These are phyloP conservation scores for Candida dubliniensis DNA, from an alignment of 1,139 yeast species.

Conservation along the genomic window DNA sequence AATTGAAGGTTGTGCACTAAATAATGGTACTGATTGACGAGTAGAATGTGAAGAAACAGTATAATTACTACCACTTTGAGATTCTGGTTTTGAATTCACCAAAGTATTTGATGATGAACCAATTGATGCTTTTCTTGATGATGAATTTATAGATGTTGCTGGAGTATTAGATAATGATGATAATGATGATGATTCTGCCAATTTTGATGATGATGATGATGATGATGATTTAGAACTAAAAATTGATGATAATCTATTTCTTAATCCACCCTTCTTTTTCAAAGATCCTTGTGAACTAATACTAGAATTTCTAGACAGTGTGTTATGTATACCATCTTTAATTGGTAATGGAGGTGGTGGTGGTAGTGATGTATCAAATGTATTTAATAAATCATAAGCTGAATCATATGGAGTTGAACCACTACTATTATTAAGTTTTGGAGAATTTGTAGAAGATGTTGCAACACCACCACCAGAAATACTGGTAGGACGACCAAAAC, in stretches of 20 bases:
- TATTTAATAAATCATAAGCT: constrained; percentile 20
- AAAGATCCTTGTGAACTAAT: constrained; percentile 13
- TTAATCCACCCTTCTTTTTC: constrained; percentile 28
- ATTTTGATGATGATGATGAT: constrained; percentile 3
- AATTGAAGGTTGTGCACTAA: constrained; percentile 3
- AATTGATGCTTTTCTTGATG: constrained; percentile 6
- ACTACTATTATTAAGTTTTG: constrained; percentile 17
- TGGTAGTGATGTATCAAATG: constrained; percentile 14
- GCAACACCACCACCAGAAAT: not conserved
- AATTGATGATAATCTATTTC: constrained; percentile 27
- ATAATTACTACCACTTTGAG: constrained; percentile 15
- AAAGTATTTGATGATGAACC: constrained; percentile 15
- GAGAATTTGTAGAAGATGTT: constrained; percentile 29
- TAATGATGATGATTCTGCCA: not conserved
- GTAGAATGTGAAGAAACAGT: constrained; percentile 6
- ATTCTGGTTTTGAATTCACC: not conserved
- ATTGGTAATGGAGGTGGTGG: constrained; percentile 4
- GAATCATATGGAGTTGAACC: constrained; percentile 2
- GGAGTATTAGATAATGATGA: too few relatives aligned
- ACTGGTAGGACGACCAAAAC: constrained; percentile 2
- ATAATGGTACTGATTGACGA: constrained; percentile 7
- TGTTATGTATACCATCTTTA: constrained; percentile 1
- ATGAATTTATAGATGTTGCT: not conserved
- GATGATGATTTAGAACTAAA: constrained; percentile 20
- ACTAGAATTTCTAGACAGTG: not conserved